Evolutionary conservation across 225 moss, liverwort and hornwort genomes (phyloP), one percentile per base, ranked within the genome.

Genomic region (Marchantia paleacea): DNA sequence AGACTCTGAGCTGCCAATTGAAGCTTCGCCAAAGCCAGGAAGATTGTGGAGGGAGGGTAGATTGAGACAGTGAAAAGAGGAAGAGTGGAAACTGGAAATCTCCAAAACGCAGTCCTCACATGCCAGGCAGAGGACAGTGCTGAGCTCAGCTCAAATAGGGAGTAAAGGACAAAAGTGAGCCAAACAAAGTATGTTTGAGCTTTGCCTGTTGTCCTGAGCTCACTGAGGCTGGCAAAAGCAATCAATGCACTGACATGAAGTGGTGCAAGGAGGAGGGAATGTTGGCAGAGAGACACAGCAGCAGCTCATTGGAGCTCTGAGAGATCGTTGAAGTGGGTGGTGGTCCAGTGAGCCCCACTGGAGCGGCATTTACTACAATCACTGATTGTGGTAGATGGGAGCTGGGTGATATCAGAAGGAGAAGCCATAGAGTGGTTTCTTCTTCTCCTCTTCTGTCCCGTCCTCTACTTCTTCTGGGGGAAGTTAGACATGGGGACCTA

Each of bases 361-460:
- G 74, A 74, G 74, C 74, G 74, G 0, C 75, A 76, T 60, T 76
- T 76, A 55, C 60, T 60, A 47, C 75, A 60, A 76, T 76, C 75
- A 7, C 75, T 76, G 75, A 60, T 76, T 60, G 75, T 60, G 29
- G 78, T 78, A 50, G 67, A 78, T 78, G 78, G 78, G 51, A 67
- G 65, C 29, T 78, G 78, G 78, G 78, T 66, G 25, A 65, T 78
- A 64, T 78, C 78, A 24, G 78, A 78, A 78, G 78, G 78, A 52
- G 78, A 78, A 66, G 78, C 78, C 78, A 66, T 64, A 8, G 78
- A 64, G 52, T 78, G 78, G 78, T 78, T 78, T 78, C 67, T 78
- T n/a, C 78, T 78, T 78, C 52, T 78, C 11, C 64, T 78, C 65
- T 65, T 78, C 65, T 78, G 78, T 65, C 78, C 67, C 65, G 25